Evolutionary conservation across 352 stramenopile species (phyloP).

Genomic region (Phytophthora citricola): DNA sequence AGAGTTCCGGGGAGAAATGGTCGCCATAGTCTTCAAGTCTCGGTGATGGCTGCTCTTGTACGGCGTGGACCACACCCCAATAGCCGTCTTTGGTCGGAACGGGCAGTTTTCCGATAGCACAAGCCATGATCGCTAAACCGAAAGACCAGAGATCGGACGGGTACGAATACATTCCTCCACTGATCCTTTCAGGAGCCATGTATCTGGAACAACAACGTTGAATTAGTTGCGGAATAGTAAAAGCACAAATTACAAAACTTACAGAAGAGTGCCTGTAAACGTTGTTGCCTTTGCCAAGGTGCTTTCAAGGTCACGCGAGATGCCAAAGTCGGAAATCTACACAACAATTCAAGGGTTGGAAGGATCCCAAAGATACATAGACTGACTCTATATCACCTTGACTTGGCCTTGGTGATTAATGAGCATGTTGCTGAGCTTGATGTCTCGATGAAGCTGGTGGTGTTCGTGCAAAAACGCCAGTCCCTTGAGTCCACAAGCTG

Average conservation of each 20-base stretch:
- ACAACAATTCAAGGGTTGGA: neutral
- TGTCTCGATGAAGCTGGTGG: conserved; percentile 93
- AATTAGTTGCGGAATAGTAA: neutral
- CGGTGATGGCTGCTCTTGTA: conserved; percentile 81
- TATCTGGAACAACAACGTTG: conserved; percentile 52
- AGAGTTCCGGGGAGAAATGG: conserved; percentile 71
- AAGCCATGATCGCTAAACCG: conserved; percentile 82
- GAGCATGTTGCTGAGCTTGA: conserved; percentile 96
- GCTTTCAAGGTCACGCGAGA: conserved; percentile 82
- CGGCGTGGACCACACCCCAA: conserved; percentile 89
- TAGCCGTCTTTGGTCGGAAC: conserved; percentile 87
- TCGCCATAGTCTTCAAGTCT: conserved; percentile 68
- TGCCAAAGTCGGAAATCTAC: conserved; percentile 88
- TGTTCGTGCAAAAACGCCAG: conserved; percentile 90
- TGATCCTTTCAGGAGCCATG: conserved; percentile 95
- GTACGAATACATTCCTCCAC: conserved; percentile 90
- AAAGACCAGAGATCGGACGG: conserved; percentile 89
- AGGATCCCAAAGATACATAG: neutral
- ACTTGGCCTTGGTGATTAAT: conserved; percentile 85
- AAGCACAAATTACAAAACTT: conserved; percentile 18
- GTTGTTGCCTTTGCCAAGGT: conserved; percentile 88
- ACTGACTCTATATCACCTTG: conserved; percentile 47
- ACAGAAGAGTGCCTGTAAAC: conserved; percentile 93
- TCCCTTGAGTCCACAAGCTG: conserved; percentile 77
- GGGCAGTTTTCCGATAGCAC: conserved; percentile 86